Percentiles rank a stretch among this genome's conserved stretches.
phyloP scores from a whole-genome alignment of 805 yeast species.

The Pichia ethanolica region DNA sequence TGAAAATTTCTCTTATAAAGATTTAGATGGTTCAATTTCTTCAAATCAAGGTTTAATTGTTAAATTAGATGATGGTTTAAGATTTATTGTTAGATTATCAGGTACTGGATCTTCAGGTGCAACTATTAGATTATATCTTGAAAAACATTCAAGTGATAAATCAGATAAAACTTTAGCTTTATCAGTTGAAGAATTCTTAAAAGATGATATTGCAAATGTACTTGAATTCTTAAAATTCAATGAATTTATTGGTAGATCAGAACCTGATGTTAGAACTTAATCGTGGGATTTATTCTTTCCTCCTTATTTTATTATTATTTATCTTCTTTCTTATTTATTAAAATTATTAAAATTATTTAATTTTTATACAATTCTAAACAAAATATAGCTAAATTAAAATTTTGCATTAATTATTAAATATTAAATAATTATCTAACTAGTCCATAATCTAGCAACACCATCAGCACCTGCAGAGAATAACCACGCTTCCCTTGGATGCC shows the following conservation, averaged over 20 bases:
- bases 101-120: conserved; percentile 99
- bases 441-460: conserved; percentile 93
- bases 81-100: conserved; percentile 84
- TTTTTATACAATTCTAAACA: no score
- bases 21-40: conserved; percentile 88
- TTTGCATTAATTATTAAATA: not conserved
- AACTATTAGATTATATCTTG: conserved; percentile 86
- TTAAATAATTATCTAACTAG: conserved; percentile 43
- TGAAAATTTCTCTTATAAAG: conserved; percentile 88
- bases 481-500: conserved; percentile 99
- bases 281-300: not conserved
- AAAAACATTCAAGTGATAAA: conserved; percentile 63
- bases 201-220: conserved; percentile 53
- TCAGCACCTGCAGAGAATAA: conserved; percentile 96
- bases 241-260: conserved; percentile 68
- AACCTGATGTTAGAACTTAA: conserved; percentile 84
- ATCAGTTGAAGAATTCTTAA: conserved; percentile 63
- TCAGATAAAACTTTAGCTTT: conserved; percentile 34
- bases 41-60: conserved; percentile 81
- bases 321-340: not conserved
- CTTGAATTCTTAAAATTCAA: conserved; percentile 63
- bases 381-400: no score
- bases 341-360: not conserved
- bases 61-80: conserved; percentile 71
- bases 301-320: not conserved